Conservation (phyloP, 2,329 filamentous ascomycete species). For the Fragosphaeria purpurea region DNA sequence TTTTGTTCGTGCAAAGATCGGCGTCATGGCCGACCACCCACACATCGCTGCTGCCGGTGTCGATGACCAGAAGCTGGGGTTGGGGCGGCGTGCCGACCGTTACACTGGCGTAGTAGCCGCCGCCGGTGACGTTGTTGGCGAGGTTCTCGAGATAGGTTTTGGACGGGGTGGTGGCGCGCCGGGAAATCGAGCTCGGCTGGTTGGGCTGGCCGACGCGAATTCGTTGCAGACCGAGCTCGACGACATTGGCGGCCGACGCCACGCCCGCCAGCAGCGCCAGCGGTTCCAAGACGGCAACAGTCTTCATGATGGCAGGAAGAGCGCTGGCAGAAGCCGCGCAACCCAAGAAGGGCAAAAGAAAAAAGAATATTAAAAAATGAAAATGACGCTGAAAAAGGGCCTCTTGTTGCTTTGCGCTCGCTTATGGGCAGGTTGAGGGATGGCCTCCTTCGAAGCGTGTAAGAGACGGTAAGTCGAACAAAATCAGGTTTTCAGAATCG, state of each 20-base stretch:
- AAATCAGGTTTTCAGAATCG: background rate
- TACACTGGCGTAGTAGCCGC: conserved; percentile 47
- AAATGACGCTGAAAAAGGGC: too few relatives aligned
- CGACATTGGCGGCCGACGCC: conserved; percentile 8
- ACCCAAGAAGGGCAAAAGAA: background rate
- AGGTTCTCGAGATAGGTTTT: conserved; percentile 27
- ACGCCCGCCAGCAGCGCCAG: conserved; percentile 1
- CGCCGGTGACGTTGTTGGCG: conserved; percentile 44
- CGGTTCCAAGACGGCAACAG: background rate
- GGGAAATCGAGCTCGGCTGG: conserved; percentile 11
- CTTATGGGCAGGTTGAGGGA: too few relatives aligned
- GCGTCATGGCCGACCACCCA: conserved; percentile 39
- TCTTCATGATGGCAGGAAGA: too few relatives aligned
- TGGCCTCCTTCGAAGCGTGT: too few relatives aligned
- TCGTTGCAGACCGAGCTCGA: conserved; percentile 14
- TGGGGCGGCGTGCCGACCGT: conserved; percentile 50
- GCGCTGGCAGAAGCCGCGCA: too few relatives aligned
- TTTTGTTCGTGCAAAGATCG: conserved; percentile 28
- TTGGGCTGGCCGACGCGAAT: conserved; percentile 8
- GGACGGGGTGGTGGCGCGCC: conserved; percentile 8
- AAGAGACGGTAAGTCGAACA: background rate
- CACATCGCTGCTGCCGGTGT: conserved; percentile 54
- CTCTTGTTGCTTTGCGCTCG: too few relatives aligned
- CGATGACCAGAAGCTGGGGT: conserved; percentile 42
- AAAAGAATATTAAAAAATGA: too few relatives aligned